Base-by-base conservation (phyloP, 2,329 filamentous ascomycete species). In the Neofusicoccum ribis region DNA sequence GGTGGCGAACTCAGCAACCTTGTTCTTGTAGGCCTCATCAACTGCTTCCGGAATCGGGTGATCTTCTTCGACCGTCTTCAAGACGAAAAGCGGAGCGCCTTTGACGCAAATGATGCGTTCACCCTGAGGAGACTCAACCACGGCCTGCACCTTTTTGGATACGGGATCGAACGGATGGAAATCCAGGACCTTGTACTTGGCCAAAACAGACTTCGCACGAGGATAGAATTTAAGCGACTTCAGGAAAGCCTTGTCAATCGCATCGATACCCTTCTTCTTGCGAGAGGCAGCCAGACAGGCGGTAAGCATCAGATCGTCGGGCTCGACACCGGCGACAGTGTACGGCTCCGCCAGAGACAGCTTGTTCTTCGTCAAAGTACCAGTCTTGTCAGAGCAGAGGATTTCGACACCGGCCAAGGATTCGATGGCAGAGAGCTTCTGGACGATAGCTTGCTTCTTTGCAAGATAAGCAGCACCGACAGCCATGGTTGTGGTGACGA, bases 191-290 rank as follows among this genome's bases (percentile, higher is more conserved):
- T 89, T 90, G 86, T 94, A 96, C 82, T 92, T 91, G 81, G 87
- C 87, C 63, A 96, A 86, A 63, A 91, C 89, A 68, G 83, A 79
- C 85, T 95, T 96, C 80, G 91, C 92, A 68, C 87, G 87, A 68
- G 92, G 92, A 78, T 96, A 96, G 82, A 84, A 89, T 76, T 87
- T 87, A 69, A 96, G 88, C 23, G 90, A 86, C 84, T 95, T 96
- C 71, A 96, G 85, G 85, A 96, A 96, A 76, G 92, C 92, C 85
- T 94, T 95, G 86, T 96, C 93, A 72, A 96, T 96, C 71, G 93
- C 91, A 77, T 96, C 92, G 69, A 96, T 93, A 83, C 92, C 92
- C 85, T 96, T 96, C 86, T 93, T 94, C 87, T 95, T 96, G 83
- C 92, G 91, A 70, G 90, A 94, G 68, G 92, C 92, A 74, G 92